Conservation (phyloP, 441 rosid genomes). For the Aquilaria agallochum region DNA sequence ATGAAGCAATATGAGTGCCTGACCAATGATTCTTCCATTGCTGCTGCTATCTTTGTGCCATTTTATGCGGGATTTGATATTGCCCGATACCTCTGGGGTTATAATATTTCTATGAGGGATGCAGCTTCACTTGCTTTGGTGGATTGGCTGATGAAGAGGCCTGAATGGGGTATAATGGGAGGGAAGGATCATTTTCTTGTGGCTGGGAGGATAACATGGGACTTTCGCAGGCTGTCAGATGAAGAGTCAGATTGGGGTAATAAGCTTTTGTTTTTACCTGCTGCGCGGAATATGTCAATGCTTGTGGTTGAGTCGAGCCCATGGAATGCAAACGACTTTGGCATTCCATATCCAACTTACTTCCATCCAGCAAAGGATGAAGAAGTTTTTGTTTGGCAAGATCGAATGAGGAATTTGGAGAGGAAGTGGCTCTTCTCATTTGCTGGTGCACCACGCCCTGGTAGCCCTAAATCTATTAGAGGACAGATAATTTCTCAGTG, state of each 20-base stretch:
- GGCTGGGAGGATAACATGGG: constrained; percentile 98
- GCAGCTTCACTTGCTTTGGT: constrained; percentile 93
- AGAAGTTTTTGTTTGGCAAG: constrained; percentile 89
- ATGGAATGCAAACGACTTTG: constrained; percentile 96
- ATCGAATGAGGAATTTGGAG: constrained; percentile 82
- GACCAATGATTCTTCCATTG: constrained; percentile 82
- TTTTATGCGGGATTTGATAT: constrained; percentile 96
- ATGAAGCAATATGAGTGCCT: constrained; percentile 95
- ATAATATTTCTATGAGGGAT: constrained; percentile 72
- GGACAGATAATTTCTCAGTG: constrained; percentile 92
- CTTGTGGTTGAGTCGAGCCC: constrained; percentile 99
- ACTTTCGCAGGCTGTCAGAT: constrained; percentile 82
- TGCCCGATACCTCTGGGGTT: constrained; percentile 90
- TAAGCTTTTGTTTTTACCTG: constrained; percentile 88
- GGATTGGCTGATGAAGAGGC: constrained; percentile 83
- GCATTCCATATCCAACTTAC: constrained; percentile 92
- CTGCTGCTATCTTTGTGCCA: constrained; percentile 93
- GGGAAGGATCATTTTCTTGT: constrained; percentile 97
- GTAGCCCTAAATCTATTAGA: constrained; percentile 75
- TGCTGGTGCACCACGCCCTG: constrained; percentile 96
- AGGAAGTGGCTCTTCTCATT: constrained; percentile 96
- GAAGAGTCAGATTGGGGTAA: constrained; percentile 88
- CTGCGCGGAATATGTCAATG: constrained; percentile 96
- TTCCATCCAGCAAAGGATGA: constrained; percentile 94
- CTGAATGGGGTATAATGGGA: constrained; percentile 88